These are phyloP conservation scores for Paramecium primaurelia DNA, from an alignment of 73 alveolate species.

Conservation along the genomic window DNA sequence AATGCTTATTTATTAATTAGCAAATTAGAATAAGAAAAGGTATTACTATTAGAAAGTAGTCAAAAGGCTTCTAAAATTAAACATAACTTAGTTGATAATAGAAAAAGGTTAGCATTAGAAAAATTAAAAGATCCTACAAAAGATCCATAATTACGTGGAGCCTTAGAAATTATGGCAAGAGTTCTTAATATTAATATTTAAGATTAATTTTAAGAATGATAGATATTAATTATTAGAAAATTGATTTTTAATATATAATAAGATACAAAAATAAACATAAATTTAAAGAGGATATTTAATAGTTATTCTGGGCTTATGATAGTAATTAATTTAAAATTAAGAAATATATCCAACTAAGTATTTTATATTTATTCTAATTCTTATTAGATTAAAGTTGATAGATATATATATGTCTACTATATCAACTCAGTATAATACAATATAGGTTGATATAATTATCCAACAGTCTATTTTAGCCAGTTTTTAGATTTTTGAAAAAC, in stretches of 20 bases:
- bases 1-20: not conserved
- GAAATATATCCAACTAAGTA: not conserved
- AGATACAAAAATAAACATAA: too few species aligned
- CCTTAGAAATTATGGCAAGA: slow-evolving; percentile 30
- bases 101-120: slow-evolving; percentile 31
- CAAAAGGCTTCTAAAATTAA: slow-evolving; percentile 13
- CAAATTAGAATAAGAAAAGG: slow-evolving; percentile 24
- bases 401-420: too few species aligned
- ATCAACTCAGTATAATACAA: too few species aligned
- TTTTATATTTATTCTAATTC: too few species aligned
- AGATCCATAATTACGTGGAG: slow-evolving; percentile 33
- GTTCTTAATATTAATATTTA: not conserved
- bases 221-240: not conserved
- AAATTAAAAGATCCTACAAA: slow-evolving; percentile 12
- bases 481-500: too few species aligned
- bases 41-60: slow-evolving; percentile 30
- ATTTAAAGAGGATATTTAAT: too few species aligned
- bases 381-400: too few species aligned
- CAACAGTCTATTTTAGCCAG: too few species aligned
- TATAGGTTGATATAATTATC: too few species aligned
- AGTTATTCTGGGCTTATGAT: not conserved
- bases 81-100: not conserved
- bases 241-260: not conserved
- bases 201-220: slow-evolving; percentile 30
- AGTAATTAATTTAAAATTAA: too few species aligned